Conservation (phyloP, 2,329 filamentous ascomycete species). For the Mycosphaerelloides madeirae region DNA sequence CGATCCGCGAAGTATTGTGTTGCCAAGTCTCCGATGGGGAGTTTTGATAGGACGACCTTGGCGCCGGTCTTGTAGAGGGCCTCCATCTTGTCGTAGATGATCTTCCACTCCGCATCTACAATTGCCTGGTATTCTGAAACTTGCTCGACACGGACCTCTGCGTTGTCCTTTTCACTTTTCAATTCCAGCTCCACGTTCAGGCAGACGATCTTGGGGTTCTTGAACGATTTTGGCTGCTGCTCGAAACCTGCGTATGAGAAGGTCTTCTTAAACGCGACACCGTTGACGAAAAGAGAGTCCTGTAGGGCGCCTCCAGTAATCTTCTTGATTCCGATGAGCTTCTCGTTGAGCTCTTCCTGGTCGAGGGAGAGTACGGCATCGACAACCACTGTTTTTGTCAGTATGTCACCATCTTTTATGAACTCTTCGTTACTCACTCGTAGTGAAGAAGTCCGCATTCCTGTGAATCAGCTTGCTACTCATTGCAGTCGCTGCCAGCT, state of each 20-base stretch:
- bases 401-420: constrained; percentile 25
- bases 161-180: constrained; percentile 99
- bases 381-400: constrained; percentile 71
- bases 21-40: constrained; percentile 94
- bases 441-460: constrained; percentile 94
- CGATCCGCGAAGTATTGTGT: constrained; percentile 95
- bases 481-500: constrained; percentile 94
- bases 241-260: constrained; percentile 99
- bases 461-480: constrained; percentile 99
- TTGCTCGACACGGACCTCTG: constrained; percentile 94
- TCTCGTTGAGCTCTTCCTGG: constrained; percentile 95
- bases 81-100: constrained; percentile 99
- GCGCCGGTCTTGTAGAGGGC: constrained; percentile 88
- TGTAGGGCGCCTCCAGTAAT: constrained; percentile 93
- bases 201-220: constrained; percentile 92
- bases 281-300: constrained; percentile 94
- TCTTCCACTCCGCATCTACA: constrained; percentile 98
- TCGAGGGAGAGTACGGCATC: constrained; percentile 93
- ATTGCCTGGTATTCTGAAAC: constrained; percentile 99
- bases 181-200: constrained; percentile 96
- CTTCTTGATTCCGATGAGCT: constrained; percentile 97
- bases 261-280: constrained; percentile 99
- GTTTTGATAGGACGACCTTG: constrained; percentile 94
- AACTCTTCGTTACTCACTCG: constrained; percentile 59
- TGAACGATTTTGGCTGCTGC: constrained; percentile 95